A percentile compares a stretch with the other conserved stretches of the same genome.
These are phyloP conservation scores for Telfairia occidentalis DNA, from an alignment of 331 rosid species.

Conservation along the genomic window DNA sequence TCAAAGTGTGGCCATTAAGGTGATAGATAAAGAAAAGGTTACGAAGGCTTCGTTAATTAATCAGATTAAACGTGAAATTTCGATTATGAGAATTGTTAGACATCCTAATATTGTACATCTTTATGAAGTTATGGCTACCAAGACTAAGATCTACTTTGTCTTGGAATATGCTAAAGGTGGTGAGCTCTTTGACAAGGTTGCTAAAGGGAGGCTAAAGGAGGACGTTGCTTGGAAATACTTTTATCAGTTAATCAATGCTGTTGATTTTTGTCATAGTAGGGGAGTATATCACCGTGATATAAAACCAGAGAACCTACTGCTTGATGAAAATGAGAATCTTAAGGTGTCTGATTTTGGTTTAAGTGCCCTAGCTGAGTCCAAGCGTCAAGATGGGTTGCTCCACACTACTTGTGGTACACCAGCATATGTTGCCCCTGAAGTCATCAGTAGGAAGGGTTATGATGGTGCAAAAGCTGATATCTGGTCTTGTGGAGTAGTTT, in stretches of 20 bases:
- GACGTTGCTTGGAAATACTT: constrained; percentile 59
- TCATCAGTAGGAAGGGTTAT: constrained; percentile 68
- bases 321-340: constrained; percentile 65
- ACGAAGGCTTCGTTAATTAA: constrained; percentile 41
- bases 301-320: constrained; percentile 77
- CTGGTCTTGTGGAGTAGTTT: constrained; percentile 93
- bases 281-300: constrained; percentile 90
- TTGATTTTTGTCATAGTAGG: constrained; percentile 82
- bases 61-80: constrained; percentile 63
- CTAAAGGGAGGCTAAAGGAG: constrained; percentile 72
- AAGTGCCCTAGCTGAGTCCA: constrained; percentile 65
- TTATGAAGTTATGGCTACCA: constrained; percentile 85
- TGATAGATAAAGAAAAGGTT: constrained; percentile 62
- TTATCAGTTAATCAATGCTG: constrained; percentile 59
- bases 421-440: constrained; percentile 93
- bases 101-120: constrained; percentile 73
- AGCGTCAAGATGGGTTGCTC: constrained; percentile 49
- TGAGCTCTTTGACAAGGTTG: constrained; percentile 69
- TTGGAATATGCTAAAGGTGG: constrained; percentile 89
- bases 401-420: constrained; percentile 95
- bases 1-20: constrained; percentile 78
- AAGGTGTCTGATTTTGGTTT: constrained; percentile 91
- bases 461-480: constrained; percentile 89
- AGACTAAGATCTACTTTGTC: constrained; percentile 73
- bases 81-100: constrained; percentile 60